These are phyloP conservation scores for Chrysanthemum seticuspe DNA, from an alignment of 129 eudicot species.

Conservation along the genomic window DNA sequence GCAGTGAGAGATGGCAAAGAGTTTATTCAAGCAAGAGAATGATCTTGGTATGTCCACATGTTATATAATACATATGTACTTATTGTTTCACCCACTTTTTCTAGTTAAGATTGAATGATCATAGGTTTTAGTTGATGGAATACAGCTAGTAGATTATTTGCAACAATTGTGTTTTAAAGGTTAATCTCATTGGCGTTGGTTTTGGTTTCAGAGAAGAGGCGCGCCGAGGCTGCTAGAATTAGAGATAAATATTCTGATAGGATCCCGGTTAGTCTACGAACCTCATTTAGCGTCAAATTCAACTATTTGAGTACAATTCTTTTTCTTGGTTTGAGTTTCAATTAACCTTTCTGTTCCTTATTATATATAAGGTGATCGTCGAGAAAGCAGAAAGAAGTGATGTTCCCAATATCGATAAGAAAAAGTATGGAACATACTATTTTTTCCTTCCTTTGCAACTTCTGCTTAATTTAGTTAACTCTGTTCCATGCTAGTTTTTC, in stretches of 20 bases:
- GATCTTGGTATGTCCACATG: conserved; percentile 43
- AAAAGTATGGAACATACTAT: conserved; percentile 37
- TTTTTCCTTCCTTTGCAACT: not conserved
- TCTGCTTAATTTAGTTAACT: not conserved
- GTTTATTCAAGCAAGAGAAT: conserved; percentile 66
- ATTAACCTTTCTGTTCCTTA: conserved; percentile 4
- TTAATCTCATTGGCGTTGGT: not conserved
- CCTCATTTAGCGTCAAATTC: too few species aligned
- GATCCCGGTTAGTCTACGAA: conserved; percentile 41
- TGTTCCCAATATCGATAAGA: conserved; percentile 41
- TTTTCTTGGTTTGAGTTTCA: not conserved
- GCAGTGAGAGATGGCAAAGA: conserved; percentile 52
- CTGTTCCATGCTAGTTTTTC: too few species aligned
- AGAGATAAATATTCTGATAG: conserved; percentile 84
- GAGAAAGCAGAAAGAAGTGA: conserved; percentile 64
- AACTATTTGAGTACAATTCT: not conserved
- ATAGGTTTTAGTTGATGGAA: not conserved
- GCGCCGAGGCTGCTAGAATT: conserved; percentile 33
- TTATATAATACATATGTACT: not conserved
- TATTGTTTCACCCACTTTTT: not conserved
- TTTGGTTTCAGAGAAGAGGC: conserved; percentile 57
- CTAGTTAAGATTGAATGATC: not conserved
- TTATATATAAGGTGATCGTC: conserved; percentile 42
- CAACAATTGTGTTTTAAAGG: too few species aligned
- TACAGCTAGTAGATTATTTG: too few species aligned